phyloP scores from a whole-genome alignment of 176 grass and related monocot genomes.

The Microstegium vimineum region DNA sequence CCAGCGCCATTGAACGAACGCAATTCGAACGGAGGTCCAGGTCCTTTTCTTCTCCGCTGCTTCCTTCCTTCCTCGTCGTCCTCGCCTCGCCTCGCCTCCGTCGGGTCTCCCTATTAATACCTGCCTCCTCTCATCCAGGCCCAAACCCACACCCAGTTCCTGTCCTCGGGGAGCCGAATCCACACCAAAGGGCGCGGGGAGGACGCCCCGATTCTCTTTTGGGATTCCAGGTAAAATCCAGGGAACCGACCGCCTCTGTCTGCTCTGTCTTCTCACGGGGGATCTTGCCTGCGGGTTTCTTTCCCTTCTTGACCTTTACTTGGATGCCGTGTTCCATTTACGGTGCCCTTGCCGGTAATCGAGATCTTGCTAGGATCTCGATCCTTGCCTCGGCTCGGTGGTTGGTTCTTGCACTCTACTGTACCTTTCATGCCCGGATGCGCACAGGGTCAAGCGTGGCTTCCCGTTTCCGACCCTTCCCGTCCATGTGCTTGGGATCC shows the following conservation, averaged over 20 bases:
- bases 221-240: conserved; percentile 23
- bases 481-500: background rate
- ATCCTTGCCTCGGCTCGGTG: background rate
- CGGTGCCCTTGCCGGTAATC: background rate
- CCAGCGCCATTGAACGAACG: background rate
- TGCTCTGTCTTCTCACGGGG: background rate
- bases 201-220: background rate
- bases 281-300: background rate
- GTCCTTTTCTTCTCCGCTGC: conserved; percentile 2
- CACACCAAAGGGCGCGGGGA: background rate
- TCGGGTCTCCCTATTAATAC: conserved; percentile 15
- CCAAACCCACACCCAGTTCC: background rate
- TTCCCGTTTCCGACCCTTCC: background rate
- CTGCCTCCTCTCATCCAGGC: background rate
- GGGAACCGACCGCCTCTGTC: background rate
- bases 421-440: background rate
- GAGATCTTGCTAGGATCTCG: conserved; percentile 11
- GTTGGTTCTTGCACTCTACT: background rate
- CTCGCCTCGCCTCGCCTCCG: background rate
- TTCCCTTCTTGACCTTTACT: background rate
- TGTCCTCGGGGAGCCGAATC: background rate
- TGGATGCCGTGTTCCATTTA: background rate
- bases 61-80: background rate
- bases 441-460: background rate
- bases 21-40: conserved; percentile 8